phyloP scores from a whole-genome alignment of 306 rosid genomes.

The Hippophae gyantsensis region DNA sequence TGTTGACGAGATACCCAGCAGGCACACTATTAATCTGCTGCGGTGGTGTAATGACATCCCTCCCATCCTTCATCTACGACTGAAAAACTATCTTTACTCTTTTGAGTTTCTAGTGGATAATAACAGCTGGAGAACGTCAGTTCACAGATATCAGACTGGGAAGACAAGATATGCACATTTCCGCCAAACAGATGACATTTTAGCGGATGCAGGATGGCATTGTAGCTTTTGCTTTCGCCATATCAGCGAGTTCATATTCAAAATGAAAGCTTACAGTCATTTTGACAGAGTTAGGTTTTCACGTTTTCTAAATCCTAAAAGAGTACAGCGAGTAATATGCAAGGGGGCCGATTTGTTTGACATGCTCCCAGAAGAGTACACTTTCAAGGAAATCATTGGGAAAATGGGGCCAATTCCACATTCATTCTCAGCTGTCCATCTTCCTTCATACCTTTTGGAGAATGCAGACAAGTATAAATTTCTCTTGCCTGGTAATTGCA shows the following conservation, averaged over 20 bases:
- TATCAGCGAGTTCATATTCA: constrained; percentile 75
- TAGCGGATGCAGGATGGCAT: constrained; percentile 99
- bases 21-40: constrained; percentile 87
- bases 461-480: constrained; percentile 67
- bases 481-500: constrained; percentile 87
- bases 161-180: constrained; percentile 84
- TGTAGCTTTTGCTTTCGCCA: constrained; percentile 96
- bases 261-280: constrained; percentile 98
- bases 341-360: constrained; percentile 77
- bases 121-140: constrained; percentile 95
- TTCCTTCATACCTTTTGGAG: constrained; percentile 83
- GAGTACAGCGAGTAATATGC: constrained; percentile 81
- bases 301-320: constrained; percentile 54
- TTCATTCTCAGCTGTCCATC: constrained; percentile 91
- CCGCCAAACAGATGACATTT: constrained; percentile 72
- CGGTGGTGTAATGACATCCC: constrained; percentile 95
- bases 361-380: constrained; percentile 98
- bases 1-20: constrained; percentile 96
- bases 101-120: constrained; percentile 80
- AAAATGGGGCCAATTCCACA: constrained; percentile 98
- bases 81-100: constrained; percentile 86
- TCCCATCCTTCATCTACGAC: constrained; percentile 65
- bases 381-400: constrained; percentile 86
- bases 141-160: constrained; percentile 62
- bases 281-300: constrained; percentile 81